Conservation (phyloP, 306 rosid genomes). For the Cucumis hystrix region DNA sequence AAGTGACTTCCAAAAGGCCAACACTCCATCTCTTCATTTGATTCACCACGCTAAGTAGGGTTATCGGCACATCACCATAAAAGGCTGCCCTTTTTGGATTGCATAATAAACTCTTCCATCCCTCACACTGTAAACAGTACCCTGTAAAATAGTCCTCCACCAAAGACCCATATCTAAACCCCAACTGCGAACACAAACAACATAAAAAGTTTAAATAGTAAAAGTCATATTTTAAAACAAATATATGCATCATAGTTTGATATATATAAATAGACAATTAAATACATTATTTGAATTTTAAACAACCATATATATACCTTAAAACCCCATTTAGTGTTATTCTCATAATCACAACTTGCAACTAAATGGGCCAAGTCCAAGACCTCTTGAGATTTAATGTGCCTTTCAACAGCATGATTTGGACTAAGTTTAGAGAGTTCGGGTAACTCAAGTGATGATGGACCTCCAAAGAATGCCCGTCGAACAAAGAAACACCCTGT, state of each 20-base stretch:
- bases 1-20: slow-evolving; percentile 16
- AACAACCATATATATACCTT: slow-evolving; percentile 17
- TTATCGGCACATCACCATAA: slow-evolving; percentile 21
- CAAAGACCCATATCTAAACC: slow-evolving; percentile 24
- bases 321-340: slow-evolving; percentile 19
- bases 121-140: slow-evolving; percentile 14
- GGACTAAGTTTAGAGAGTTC: slow-evolving; percentile 13
- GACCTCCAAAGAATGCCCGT: slow-evolving; percentile 22
- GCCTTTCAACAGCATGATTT: not conserved
- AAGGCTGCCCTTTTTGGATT: slow-evolving; percentile 22
- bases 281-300: not conserved
- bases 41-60: slow-evolving; percentile 6
- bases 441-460: not conserved
- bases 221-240: too few species aligned
- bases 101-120: slow-evolving; percentile 23
- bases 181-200: slow-evolving; percentile 7
- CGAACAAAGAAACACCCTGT: slow-evolving; percentile 23
- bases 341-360: slow-evolving; percentile 18
- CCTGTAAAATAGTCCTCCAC: slow-evolving; percentile 24
- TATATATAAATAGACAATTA: too few species aligned
- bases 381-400: slow-evolving; percentile 6
- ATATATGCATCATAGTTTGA: too few species aligned
- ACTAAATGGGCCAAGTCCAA: slow-evolving; percentile 17
- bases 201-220: not conserved
- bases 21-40: slow-evolving; percentile 22